Percentiles rank a stretch among this genome's conserved stretches.
phyloP scores from a whole-genome alignment of 306 rosid genomes.

The Trifolium fragiferum region DNA sequence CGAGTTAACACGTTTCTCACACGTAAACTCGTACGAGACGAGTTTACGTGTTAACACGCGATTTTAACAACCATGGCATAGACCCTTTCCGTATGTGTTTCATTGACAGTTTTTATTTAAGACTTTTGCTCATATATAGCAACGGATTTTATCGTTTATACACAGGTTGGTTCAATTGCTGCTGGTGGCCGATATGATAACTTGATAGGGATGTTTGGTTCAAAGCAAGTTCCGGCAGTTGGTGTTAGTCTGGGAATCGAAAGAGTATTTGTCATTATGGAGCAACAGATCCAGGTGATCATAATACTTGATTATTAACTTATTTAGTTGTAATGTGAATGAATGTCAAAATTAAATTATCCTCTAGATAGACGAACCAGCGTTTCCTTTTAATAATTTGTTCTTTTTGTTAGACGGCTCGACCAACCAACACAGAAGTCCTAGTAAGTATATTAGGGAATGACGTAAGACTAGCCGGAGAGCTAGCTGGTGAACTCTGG shows the following conservation, averaged over 20 bases:
- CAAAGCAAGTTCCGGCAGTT: constrained; percentile 86
- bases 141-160: constrained; percentile 22
- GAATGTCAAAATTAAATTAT: neutral
- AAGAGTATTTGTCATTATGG: constrained; percentile 90
- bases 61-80: too few species aligned
- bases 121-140: neutral
- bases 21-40: too few species aligned
- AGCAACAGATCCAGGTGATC: constrained; percentile 80
- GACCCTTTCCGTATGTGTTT: neutral
- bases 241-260: constrained; percentile 97
- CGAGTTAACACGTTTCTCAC: too few species aligned
- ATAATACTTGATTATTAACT: constrained; percentile 26
- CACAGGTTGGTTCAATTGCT: constrained; percentile 93
- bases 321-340: constrained; percentile 1
- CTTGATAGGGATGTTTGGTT: constrained; percentile 89
- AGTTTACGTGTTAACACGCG: too few species aligned
- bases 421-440: constrained; percentile 84
- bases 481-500: constrained; percentile 84
- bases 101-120: neutral
- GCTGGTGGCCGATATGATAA: constrained; percentile 95
- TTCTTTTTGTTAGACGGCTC: constrained; percentile 54
- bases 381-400: constrained; percentile 14
- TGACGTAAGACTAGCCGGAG: constrained; percentile 68
- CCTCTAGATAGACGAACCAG: too few species aligned
- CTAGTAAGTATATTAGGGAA: constrained; percentile 81